Conservation (phyloP, 768 basidiomycete genomes). For the Collybia sordida region DNA sequence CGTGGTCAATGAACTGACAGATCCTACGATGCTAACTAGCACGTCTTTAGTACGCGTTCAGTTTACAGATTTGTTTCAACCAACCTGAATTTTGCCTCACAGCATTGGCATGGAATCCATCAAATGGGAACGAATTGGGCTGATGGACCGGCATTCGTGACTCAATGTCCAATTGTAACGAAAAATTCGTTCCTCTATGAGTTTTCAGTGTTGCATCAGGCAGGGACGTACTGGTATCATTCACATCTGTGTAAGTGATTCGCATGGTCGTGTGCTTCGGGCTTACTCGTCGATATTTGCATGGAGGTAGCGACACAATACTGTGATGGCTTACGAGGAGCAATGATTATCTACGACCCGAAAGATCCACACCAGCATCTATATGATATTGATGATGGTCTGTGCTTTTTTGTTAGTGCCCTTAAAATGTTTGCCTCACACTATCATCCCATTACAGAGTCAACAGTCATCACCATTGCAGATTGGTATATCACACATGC, state of each 20-base stretch:
- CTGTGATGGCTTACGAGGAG: conserved; percentile 42
- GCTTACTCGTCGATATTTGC: too few relatives aligned
- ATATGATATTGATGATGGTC: conserved; percentile 21
- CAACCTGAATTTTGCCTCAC: neutral
- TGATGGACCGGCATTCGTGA: conserved; percentile 18
- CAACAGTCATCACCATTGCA: neutral
- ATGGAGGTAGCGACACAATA: conserved; percentile 44
- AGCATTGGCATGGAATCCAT: conserved; percentile 12
- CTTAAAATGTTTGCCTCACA: too few relatives aligned
- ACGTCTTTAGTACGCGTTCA: conserved; percentile 15
- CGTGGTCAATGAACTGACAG: conserved; percentile 16
- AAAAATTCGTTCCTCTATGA: conserved; percentile 30
- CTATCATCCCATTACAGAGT: neutral
- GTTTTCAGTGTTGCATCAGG: conserved; percentile 29
- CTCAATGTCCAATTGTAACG: conserved; percentile 36
- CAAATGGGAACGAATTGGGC: conserved; percentile 13
- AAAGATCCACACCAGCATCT: conserved; percentile 25
- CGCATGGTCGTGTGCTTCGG: too few relatives aligned
- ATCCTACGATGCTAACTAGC: conserved; percentile 16
- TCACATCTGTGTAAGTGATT: conserved; percentile 11
- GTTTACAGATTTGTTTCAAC: conserved; percentile 12
- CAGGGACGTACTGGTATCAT: conserved; percentile 28
- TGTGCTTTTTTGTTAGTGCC: neutral
- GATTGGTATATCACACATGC: neutral
- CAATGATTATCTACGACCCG: conserved; percentile 35